Evolutionary conservation across 345 rosid genomes (phyloP).

Genomic region (Barbarea vulgaris): DNA sequence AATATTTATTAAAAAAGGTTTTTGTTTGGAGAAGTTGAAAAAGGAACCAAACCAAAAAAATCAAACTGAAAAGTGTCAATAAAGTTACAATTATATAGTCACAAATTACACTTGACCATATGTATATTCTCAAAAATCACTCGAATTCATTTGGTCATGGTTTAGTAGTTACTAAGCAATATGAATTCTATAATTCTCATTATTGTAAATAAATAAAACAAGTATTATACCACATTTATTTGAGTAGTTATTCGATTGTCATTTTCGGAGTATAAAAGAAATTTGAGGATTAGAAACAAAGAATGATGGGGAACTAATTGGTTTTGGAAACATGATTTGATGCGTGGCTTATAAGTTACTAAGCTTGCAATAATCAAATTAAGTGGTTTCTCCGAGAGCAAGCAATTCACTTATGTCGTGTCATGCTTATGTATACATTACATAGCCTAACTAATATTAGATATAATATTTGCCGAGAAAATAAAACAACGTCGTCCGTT

Average conservation of each 20-base stretch:
- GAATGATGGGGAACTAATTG: slow-evolving; percentile 8
- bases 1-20: background rate
- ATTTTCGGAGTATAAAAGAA: background rate
- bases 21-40: slow-evolving; percentile 5
- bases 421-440: slow-evolving; percentile 25
- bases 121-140: slow-evolving; percentile 13
- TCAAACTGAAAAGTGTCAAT: slow-evolving; percentile 13
- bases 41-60: background rate
- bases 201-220: background rate
- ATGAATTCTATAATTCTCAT: background rate
- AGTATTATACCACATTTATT: background rate
- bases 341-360: slow-evolving; percentile 32
- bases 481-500: background rate
- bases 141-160: slow-evolving; percentile 16
- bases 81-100: slow-evolving; percentile 18
- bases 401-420: slow-evolving; percentile 13
- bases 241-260: background rate
- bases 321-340: slow-evolving; percentile 14
- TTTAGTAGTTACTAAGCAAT: slow-evolving; percentile 32
- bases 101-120: slow-evolving; percentile 6
- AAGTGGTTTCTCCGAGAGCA: slow-evolving; percentile 18
- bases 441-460: background rate
- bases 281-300: background rate
- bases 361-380: slow-evolving; percentile 7
- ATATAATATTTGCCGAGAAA: background rate